Evolutionary conservation across 345 rosid genomes (phyloP).

Genomic region (Reutealis trisperma): DNA sequence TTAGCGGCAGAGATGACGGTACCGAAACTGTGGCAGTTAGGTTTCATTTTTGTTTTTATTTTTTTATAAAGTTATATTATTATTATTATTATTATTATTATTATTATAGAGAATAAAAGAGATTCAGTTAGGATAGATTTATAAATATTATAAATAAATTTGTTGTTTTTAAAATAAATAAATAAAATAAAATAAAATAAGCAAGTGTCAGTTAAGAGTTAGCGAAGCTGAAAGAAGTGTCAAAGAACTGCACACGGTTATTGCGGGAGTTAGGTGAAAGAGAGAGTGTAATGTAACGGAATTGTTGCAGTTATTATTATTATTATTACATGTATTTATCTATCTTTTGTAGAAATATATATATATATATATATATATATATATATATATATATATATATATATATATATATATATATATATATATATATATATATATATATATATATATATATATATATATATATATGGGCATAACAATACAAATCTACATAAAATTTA

Average conservation of each 20-base stretch:
- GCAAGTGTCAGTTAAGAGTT: slow-evolving; percentile 15
- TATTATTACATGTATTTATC: neutral
- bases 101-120: neutral
- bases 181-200: neutral
- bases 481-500: too few relatives aligned
- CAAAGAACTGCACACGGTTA: slow-evolving; percentile 26
- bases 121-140: neutral
- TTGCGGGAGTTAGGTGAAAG: slow-evolving; percentile 19
- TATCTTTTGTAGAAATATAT: too few relatives aligned
- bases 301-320: neutral
- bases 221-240: slow-evolving; percentile 19
- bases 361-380: too few relatives aligned
- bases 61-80: neutral
- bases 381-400: too few relatives aligned
- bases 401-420: too few relatives aligned
- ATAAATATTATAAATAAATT: neutral
- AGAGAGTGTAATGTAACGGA: slow-evolving; percentile 16
- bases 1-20: slow-evolving; percentile 1
- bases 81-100: too few relatives aligned
- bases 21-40: slow-evolving; percentile 20
- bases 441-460: too few relatives aligned
- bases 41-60: neutral
- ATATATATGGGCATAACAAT: too few relatives aligned
- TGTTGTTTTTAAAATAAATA: neutral
- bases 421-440: too few relatives aligned